Base-by-base conservation (phyloP, 768 basidiomycete species). In the Floccularia luteovirens region DNA sequence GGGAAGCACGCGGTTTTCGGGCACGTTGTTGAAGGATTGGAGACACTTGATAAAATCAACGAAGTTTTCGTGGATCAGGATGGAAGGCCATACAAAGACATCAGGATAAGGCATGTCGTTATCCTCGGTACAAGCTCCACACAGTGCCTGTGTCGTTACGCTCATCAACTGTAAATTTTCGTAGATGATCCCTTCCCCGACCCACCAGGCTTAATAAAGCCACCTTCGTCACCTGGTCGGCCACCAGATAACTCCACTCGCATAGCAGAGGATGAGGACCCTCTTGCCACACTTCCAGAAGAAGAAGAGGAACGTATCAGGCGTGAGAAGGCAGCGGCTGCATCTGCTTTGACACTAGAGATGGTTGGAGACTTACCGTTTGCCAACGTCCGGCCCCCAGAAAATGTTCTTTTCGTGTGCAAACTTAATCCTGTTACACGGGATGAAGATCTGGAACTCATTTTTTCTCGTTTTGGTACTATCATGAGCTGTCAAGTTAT, bases 341-440 rank as follows among this genome's bases (percentile, higher is more conserved):
- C 94, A 0, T 91, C 92, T 32, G 96, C 96, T 0, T 67, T 99
- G 27, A 98, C 96, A 3, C 76, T 99, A 37, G 96, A 99, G 61
- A 99, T 99, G 96, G 94, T 99, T 42, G 96, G 96, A 23, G 96
- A 99, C 61, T 67, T 98, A 39, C 96, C 96, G 1, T 98, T 99
- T 56, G 96, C 96, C 19, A 92, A 94, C 53, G 92, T 99, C 31
- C 79, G 92, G 31, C 96, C 96, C 0, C 96, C 96, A 0, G 96
- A 99, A 63, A 98, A 98, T 59, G 92, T 98, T 20, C 63, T 99
- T 10, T 99, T 99, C 60, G 93, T 99, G 7, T 99, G 96, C 79
- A 98, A 98, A 56, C 75, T 98, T 48, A 99, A 99, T 54, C 77
- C 89, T 16, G 93, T 96, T 14, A 98, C 96, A 20, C 72, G 85